phyloP scores from a whole-genome alignment of 129 eudicot genomes.

The Helichrysum umbraculigerum region DNA sequence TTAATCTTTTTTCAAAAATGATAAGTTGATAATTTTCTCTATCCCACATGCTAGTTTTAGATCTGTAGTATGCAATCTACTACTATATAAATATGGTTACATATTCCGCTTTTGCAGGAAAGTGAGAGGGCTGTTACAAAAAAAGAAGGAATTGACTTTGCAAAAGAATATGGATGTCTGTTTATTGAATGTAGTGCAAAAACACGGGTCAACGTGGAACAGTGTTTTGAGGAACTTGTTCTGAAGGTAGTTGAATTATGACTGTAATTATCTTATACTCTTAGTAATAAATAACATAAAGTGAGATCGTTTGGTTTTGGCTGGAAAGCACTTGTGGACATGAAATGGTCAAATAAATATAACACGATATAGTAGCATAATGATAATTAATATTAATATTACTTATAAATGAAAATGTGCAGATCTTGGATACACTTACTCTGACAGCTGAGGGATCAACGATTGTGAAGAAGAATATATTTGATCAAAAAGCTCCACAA shows the following conservation, averaged over 20 bases:
- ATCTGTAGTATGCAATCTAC: no score
- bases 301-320: no score
- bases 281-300: no score
- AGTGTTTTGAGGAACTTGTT: slow-evolving; percentile 94
- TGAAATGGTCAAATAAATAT: no score
- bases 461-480: slow-evolving; percentile 71
- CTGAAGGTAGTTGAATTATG: slow-evolving; percentile 54
- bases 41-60: background rate
- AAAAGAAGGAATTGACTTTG: slow-evolving; percentile 87
- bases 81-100: no score
- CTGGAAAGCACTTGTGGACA: no score
- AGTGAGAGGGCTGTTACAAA: slow-evolving; percentile 84
- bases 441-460: slow-evolving; percentile 77
- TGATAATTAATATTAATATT: background rate
- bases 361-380: background rate
- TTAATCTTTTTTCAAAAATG: background rate
- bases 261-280: background rate
- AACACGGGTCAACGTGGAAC: slow-evolving; percentile 85
- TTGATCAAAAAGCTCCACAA: slow-evolving; percentile 81
- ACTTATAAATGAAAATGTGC: slow-evolving; percentile 15
- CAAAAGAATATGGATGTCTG: slow-evolving; percentile 90
- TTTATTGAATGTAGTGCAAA: slow-evolving; percentile 94
- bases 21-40: background rate
- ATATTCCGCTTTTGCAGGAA: slow-evolving; percentile 56
- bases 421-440: slow-evolving; percentile 95